A percentile compares a stretch with the other conserved stretches of the same genome.
phyloP scores from a whole-genome alignment of 2,329 filamentous ascomycete species.

The Hypoxylon sp. region DNA sequence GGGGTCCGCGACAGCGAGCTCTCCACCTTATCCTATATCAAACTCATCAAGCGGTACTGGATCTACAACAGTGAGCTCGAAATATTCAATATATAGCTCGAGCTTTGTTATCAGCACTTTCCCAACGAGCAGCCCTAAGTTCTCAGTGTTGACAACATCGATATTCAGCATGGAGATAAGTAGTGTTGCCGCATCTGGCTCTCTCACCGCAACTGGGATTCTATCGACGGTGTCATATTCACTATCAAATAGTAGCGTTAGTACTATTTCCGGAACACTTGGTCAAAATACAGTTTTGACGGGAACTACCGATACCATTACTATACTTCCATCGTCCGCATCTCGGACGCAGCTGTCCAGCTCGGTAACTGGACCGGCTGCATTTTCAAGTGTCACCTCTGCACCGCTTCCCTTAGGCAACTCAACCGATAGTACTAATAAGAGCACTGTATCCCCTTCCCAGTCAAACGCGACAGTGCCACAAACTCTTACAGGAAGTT shows the following conservation, averaged over 20 bases:
- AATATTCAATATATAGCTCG: conserved; percentile 12
- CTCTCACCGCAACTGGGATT: conserved; percentile 39
- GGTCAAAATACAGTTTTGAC: conserved; percentile 15
- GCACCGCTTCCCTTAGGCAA: conserved; percentile 29
- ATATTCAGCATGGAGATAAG: conserved; percentile 41
- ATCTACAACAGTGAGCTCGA: conserved; percentile 22
- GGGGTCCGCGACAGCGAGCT: conserved; percentile 14
- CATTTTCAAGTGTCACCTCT: conserved; percentile 16
- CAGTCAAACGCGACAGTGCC: conserved; percentile 31
- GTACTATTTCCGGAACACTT: conserved; percentile 9
- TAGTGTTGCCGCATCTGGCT: conserved; percentile 49
- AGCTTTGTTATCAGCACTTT: conserved; percentile 24
- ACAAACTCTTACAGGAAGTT: conserved; percentile 9
- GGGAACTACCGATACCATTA: conserved; percentile 18
- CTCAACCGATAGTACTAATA: conserved; percentile 13
- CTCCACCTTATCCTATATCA: conserved; percentile 29
- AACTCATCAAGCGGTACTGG: conserved; percentile 30
- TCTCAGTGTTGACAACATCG: conserved; percentile 16
- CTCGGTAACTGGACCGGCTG: conserved; percentile 8
- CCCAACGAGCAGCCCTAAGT: conserved; percentile 20
- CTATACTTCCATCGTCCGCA: conserved; percentile 5
- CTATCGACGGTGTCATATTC: conserved; percentile 25
- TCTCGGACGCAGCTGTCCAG: conserved; percentile 22
- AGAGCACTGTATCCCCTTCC: conserved; percentile 17
- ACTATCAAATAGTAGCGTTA: conserved; percentile 36